Evolutionary conservation across 192 early-diverging fungal species (phyloP).

Genomic region (Globomyces pollinis-pini): DNA sequence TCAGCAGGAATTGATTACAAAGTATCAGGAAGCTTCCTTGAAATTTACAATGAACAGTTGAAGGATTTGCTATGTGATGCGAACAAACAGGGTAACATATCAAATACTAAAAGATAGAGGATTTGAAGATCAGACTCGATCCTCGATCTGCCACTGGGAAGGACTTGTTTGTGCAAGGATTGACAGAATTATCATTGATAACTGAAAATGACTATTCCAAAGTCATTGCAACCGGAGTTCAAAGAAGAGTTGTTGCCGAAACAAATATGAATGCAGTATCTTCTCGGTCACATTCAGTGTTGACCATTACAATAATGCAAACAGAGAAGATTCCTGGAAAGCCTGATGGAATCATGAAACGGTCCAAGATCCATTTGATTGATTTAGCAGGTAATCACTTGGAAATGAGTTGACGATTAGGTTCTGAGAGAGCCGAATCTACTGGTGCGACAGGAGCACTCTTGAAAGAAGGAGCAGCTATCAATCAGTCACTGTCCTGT

Average conservation of each 20-base stretch:
- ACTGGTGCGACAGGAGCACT: conserved; percentile 78
- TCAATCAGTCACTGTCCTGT: conserved; percentile 72
- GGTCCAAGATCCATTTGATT: conserved; percentile 61
- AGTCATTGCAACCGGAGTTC: conserved; percentile 23
- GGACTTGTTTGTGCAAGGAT: conserved; percentile 35
- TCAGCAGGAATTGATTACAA: conserved; percentile 35
- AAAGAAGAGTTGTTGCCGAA: conserved; percentile 28
- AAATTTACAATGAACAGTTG: conserved; percentile 40
- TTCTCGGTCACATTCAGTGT: conserved; percentile 67
- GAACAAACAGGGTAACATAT: not conserved
- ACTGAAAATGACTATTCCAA: conserved; percentile 21
- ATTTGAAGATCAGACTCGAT: conserved; percentile 34
- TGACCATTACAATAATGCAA: conserved; percentile 68
- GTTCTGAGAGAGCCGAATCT: conserved; percentile 69
- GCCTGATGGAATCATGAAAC: not conserved
- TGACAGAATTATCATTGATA: conserved; percentile 25
- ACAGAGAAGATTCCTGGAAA: conserved; percentile 43
- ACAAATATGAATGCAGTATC: conserved; percentile 43
- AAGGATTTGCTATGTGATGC: conserved; percentile 19
- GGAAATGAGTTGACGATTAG: not conserved
- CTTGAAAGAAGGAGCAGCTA: conserved; percentile 72
- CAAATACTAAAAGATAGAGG: not conserved
- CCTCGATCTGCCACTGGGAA: conserved; percentile 26
- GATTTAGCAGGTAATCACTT: conserved; percentile 62
- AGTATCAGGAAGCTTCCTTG: conserved; percentile 33